Conservation (phyloP, 176 grass and related monocot species). For the Aegilops tauschii region DNA sequence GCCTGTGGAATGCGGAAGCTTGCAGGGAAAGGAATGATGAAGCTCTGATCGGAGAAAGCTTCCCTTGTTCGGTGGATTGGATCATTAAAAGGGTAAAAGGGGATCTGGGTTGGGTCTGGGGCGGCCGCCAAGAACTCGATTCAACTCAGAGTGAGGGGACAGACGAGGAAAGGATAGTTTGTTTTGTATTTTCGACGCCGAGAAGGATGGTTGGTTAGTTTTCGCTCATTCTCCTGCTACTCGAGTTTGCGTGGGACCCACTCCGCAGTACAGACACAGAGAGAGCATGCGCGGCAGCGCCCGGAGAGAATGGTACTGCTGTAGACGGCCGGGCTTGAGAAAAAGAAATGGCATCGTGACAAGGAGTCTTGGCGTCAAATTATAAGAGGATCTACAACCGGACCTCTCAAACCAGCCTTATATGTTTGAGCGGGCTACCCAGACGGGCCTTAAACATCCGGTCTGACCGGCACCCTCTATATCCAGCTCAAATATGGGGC, state of each 20-base stretch:
- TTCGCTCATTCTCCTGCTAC: background rate
- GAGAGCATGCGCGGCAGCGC: too few relatives aligned
- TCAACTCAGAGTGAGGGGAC: background rate
- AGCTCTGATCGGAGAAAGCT: background rate
- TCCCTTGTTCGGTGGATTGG: background rate
- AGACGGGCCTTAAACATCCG: too few relatives aligned
- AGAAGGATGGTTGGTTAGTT: background rate
- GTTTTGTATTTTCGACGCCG: background rate
- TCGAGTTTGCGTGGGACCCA: background rate
- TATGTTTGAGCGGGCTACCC: too few relatives aligned
- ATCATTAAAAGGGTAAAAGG: background rate
- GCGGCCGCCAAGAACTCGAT: background rate
- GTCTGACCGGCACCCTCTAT: too few relatives aligned
- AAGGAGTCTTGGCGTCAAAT: too few relatives aligned
- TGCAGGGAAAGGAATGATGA: background rate
- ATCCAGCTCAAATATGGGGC: too few relatives aligned
- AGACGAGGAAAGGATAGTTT: background rate
- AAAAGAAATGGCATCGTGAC: too few relatives aligned
- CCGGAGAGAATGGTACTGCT: background rate
- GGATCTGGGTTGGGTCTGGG: slow-evolving; percentile 15
- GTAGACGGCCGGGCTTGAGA: too few relatives aligned
- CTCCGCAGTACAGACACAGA: too few relatives aligned
- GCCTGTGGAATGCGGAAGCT: background rate
- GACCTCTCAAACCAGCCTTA: too few relatives aligned
- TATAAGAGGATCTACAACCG: too few relatives aligned